These are phyloP conservation scores for Haemoproteus tartakovskyi DNA, from an alignment of 169 alveolate genomes.

Conservation along the genomic window DNA sequence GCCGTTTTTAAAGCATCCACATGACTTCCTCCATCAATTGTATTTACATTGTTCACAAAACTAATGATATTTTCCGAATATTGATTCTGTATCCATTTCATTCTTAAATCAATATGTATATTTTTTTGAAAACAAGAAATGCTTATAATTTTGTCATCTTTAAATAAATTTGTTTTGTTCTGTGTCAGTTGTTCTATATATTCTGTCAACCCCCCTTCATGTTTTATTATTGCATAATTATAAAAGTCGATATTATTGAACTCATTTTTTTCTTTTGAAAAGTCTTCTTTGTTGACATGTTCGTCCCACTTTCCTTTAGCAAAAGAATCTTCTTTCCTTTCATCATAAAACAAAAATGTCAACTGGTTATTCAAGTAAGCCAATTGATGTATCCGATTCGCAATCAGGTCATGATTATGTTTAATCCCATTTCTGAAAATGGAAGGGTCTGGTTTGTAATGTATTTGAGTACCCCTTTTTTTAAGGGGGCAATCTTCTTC, in stretches of 20 bases:
- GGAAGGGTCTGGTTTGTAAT: conserved; percentile 45
- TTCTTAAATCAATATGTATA: conserved; percentile 47
- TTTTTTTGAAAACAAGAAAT: conserved; percentile 38
- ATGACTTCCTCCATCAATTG: conserved; percentile 82
- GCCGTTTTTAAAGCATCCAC: conserved; percentile 80
- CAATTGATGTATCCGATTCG: conserved; percentile 43
- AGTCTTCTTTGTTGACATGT: neutral
- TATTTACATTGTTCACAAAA: conserved; percentile 80
- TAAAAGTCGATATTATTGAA: neutral
- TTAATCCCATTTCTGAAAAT: conserved; percentile 48
- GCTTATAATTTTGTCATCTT: conserved; percentile 43
- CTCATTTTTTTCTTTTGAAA: neutral
- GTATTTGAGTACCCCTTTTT: conserved; percentile 64
- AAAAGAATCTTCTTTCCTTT: neutral
- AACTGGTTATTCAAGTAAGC: conserved; percentile 58
- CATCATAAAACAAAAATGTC: conserved; percentile 58
- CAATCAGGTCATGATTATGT: conserved; percentile 39
- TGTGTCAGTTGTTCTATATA: conserved; percentile 44
- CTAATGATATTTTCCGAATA: conserved; percentile 70
- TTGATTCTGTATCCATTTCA: conserved; percentile 70
- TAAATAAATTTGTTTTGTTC: conserved; percentile 27
- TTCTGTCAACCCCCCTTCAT: conserved; percentile 51
- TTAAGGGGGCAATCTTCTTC: conserved; percentile 18
- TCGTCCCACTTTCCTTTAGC: neutral
- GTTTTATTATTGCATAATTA: conserved; percentile 48